Conservation (phyloP, 2,329 filamentous ascomycete species). For the Botrytis galanthina region DNA sequence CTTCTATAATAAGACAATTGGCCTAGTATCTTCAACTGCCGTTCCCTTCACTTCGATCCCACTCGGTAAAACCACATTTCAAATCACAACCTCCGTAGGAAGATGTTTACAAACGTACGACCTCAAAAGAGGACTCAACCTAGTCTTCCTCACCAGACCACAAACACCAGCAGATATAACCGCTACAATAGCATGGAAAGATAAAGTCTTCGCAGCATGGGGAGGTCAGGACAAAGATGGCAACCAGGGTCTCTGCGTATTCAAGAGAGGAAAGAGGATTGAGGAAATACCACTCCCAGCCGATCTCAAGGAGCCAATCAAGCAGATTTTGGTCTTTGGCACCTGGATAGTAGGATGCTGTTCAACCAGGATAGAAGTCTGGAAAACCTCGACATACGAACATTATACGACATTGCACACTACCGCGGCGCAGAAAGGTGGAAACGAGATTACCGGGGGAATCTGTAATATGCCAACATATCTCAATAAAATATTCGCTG, state of each 20-base stretch:
- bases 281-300: slow-evolving; percentile 68
- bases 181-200: slow-evolving; percentile 82
- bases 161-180: slow-evolving; percentile 85
- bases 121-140: slow-evolving; percentile 80
- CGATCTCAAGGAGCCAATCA: slow-evolving; percentile 67
- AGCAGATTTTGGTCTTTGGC: slow-evolving; percentile 78
- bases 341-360: slow-evolving; percentile 86
- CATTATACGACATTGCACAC: slow-evolving; percentile 81
- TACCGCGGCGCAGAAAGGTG: slow-evolving; percentile 54
- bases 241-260: slow-evolving; percentile 77
- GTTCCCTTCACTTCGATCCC: slow-evolving; percentile 90
- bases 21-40: slow-evolving; percentile 83
- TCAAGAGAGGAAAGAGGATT: slow-evolving; percentile 84
- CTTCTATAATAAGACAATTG: slow-evolving; percentile 66
- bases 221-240: slow-evolving; percentile 56
- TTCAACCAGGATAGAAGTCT: slow-evolving; percentile 75
- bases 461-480: slow-evolving; percentile 90
- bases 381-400: slow-evolving; percentile 79
- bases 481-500: slow-evolving; percentile 92
- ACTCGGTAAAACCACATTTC: slow-evolving; percentile 90
- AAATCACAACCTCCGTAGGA: slow-evolving; percentile 94
- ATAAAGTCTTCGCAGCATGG: slow-evolving; percentile 87
- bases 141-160: slow-evolving; percentile 89
- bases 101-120: slow-evolving; percentile 94
- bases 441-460: slow-evolving; percentile 71